phyloP scores from a whole-genome alignment of 2,329 filamentous ascomycete species.

The Fusarium nodosum region DNA sequence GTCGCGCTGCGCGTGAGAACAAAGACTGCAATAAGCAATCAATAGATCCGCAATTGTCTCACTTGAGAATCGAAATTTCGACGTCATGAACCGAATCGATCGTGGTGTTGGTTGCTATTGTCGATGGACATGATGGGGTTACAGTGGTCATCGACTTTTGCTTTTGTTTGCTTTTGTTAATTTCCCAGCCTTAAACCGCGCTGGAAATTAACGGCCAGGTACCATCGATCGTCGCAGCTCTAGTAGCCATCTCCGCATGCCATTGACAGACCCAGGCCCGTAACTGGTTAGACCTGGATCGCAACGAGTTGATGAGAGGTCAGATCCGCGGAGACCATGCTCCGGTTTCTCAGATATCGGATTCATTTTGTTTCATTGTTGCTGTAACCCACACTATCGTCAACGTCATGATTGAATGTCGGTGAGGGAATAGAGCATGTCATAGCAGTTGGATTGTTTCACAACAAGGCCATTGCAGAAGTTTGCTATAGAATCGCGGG shows the following conservation, averaged over 20 bases:
- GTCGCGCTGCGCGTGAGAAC: not conserved
- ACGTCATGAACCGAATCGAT: conserved; percentile 20
- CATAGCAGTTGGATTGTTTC: not conserved
- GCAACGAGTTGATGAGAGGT: not conserved
- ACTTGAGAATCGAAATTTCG: not conserved
- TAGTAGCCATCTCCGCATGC: not conserved
- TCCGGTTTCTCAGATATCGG: not conserved
- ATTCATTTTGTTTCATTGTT: not conserved
- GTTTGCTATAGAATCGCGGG: not conserved
- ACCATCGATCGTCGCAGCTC: conserved; percentile 1
- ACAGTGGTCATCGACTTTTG: conserved; percentile 32
- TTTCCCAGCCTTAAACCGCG: conserved; percentile 1
- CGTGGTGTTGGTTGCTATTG: not conserved
- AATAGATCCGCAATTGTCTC: not conserved
- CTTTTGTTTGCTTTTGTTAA: conserved; percentile 24
- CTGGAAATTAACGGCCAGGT: conserved; percentile 21
- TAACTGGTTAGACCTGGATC: not conserved
- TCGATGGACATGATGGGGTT: not conserved
- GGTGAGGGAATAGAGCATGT: not conserved
- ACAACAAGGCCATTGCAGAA: not conserved
- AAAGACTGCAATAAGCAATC: not conserved
- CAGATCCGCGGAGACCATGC: conserved; percentile 9
- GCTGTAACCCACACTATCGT: not conserved
- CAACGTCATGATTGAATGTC: not conserved
- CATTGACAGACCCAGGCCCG: not conserved